Base-by-base conservation (phyloP, 345 rosid genomes). In the Cochlearia excelsa region DNA sequence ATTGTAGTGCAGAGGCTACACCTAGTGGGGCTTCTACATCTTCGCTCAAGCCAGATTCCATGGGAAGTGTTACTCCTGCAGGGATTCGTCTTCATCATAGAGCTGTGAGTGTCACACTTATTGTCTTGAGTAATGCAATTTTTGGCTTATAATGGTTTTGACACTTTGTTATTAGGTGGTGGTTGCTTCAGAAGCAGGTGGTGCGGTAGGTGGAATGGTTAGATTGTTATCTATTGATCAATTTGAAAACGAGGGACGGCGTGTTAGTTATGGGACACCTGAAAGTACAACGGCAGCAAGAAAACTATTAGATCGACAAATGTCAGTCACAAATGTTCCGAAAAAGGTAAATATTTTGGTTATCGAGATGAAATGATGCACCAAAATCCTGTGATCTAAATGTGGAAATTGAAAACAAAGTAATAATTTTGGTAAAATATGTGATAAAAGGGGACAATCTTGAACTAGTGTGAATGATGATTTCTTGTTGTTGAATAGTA, bases 181-280 rank as follows among this genome's bases (percentile, higher is more conserved):
- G 73, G 84, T 93, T 63, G 95, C 99, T 63, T 90, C 97, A 67
- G 97, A 93, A 79, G 82, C 97, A 26, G 87, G 89, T 65, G 99
- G 97, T 65, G 99, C 96, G 66, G 80, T 93, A 76, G 97, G 97
- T 69, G 97, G 99, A 66, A 80, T 90, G 97, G 97, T 93, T 61
- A 80, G 97, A 66, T 96, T 84, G 75, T 90, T 89, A 75, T 87
- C 99, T 2, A 87, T 89, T 44, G 97, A 93, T 65, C 97, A 89
- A 71, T 93, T 93, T 77, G 97, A 93, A 79, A 93, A 89, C 68
- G 97, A 93, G 78, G 95, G 96, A 60, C 84, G 97, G 54, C 87
- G 95, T 80, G 97, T 89, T 64, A 80, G 95, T 73, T 86, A 92
- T 68, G 98, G 98, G 54, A 86, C 93, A 46, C 88, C 97, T 1